Percentiles rank a stretch among this genome's conserved stretches.
These are phyloP conservation scores for Cryphonectria parasitica DNA, from an alignment of 2,329 filamentous ascomycete species.

Conservation along the genomic window DNA sequence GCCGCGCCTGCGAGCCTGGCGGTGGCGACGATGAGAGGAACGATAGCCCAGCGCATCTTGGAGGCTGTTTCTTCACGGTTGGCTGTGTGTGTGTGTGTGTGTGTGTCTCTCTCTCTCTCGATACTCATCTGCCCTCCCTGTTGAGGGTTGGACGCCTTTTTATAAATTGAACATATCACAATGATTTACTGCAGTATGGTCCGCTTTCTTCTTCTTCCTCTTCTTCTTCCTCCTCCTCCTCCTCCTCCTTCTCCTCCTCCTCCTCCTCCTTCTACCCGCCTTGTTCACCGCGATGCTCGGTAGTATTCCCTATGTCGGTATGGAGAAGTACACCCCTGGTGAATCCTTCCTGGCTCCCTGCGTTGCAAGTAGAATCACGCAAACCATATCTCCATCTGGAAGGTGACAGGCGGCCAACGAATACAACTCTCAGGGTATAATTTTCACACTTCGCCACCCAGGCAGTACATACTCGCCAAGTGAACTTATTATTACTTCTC, in stretches of 20 bases:
- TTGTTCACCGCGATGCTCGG: neutral
- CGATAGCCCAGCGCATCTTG: neutral
- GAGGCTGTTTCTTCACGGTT: neutral
- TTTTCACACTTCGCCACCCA: no score
- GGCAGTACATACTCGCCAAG: no score
- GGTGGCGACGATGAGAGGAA: neutral
- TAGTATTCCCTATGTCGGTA: neutral
- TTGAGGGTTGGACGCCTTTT: neutral
- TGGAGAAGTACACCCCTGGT: neutral
- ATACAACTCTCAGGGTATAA: no score
- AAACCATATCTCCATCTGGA: neutral
- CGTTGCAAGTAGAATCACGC: neutral
- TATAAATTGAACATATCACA: neutral
- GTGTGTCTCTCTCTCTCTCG: no score
- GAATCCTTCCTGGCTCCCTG: neutral
- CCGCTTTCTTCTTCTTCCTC: neutral
- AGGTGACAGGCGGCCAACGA: neutral
- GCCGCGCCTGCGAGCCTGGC: conserved; percentile 2
- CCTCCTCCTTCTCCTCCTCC: neutral
- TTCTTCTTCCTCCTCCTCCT: no score
- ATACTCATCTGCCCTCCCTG: neutral
- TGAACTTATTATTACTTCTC: no score
- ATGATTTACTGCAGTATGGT: neutral
- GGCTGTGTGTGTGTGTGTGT: neutral
- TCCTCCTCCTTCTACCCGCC: neutral